Percentiles rank a stretch among this genome's conserved stretches.
phyloP scores from a whole-genome alignment of 1,139 yeast genomes.

The Yamadazyma diospyri region DNA sequence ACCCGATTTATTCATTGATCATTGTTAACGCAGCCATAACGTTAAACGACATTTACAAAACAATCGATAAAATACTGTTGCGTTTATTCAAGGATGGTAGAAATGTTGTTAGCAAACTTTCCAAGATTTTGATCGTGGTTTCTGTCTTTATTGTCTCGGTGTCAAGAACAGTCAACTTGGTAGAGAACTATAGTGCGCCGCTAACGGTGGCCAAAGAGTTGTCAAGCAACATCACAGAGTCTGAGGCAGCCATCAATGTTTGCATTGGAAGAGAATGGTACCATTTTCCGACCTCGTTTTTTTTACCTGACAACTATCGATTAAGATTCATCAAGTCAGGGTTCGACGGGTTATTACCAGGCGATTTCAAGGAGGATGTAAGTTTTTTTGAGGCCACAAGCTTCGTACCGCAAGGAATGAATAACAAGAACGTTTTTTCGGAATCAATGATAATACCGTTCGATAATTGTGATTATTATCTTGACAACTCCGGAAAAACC shows the following conservation, averaged over 20 bases:
- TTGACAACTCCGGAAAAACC: slow-evolving; percentile 45
- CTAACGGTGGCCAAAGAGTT: slow-evolving; percentile 20
- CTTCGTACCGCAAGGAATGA: slow-evolving; percentile 60
- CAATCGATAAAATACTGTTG: slow-evolving; percentile 5
- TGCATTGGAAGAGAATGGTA: slow-evolving; percentile 96
- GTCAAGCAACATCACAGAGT: neutral
- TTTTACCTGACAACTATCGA: slow-evolving; percentile 59
- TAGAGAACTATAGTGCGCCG: slow-evolving; percentile 62
- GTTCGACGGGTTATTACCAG: slow-evolving; percentile 85
- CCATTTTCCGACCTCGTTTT: slow-evolving; percentile 84
- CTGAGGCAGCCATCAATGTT: slow-evolving; percentile 44
- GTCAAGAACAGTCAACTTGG: slow-evolving; percentile 37
- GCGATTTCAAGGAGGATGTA: slow-evolving; percentile 62
- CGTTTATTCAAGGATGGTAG: neutral
- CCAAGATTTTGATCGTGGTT: slow-evolving; percentile 19
- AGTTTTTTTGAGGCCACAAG: slow-evolving; percentile 29
- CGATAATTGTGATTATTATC: slow-evolving; percentile 51
- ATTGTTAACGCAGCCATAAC: slow-evolving; percentile 61
- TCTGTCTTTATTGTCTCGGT: slow-evolving; percentile 24
- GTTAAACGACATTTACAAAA: slow-evolving; percentile 13
- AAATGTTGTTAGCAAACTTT: slow-evolving; percentile 2
- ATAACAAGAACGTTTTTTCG: slow-evolving; percentile 63
- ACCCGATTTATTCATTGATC: slow-evolving; percentile 76
- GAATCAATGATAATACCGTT: slow-evolving; percentile 45
- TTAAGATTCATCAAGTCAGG: slow-evolving; percentile 70